phyloP scores from a whole-genome alignment of 108 stramenopile species.

The Hondaea fermentalgiana region DNA sequence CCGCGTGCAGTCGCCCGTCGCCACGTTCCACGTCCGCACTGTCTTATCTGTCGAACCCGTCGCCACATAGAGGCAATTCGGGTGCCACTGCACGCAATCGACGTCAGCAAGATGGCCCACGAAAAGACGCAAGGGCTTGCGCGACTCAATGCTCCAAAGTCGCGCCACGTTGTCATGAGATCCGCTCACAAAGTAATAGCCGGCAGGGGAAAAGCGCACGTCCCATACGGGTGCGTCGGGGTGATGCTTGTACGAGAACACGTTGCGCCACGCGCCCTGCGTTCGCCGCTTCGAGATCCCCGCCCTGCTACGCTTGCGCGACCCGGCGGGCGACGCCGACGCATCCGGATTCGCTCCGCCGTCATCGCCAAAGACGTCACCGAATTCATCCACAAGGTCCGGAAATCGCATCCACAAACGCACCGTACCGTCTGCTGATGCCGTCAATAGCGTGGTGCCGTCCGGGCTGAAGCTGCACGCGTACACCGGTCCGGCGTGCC shows the following conservation, averaged over 20 bases:
- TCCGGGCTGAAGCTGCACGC: conserved; percentile 23
- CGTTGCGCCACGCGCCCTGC: neutral
- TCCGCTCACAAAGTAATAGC: conserved; percentile 91
- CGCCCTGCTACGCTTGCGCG: too few relatives aligned
- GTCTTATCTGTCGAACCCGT: conserved; percentile 84
- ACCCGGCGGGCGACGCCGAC: too few relatives aligned
- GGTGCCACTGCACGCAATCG: conserved; percentile 78
- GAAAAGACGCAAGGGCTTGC: conserved; percentile 74
- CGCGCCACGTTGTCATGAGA: conserved; percentile 78
- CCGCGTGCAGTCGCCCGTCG: conserved; percentile 76
- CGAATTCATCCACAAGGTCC: conserved; percentile 25
- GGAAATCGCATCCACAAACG: conserved; percentile 20
- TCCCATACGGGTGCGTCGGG: conserved; percentile 37
- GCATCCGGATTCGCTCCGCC: neutral
- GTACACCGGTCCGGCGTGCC: conserved; percentile 25
- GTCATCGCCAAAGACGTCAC: neutral
- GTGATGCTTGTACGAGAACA: conserved; percentile 4
- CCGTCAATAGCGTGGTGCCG: conserved; percentile 31
- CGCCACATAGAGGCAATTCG: conserved; percentile 83
- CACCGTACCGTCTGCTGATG: neutral
- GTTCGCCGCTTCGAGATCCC: neutral
- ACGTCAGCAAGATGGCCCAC: conserved; percentile 80
- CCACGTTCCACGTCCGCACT: conserved; percentile 85
- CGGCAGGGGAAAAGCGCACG: conserved; percentile 49
- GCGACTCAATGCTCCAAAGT: conserved; percentile 84